These are phyloP conservation scores for Epichloe aotearoae DNA, from an alignment of 2,329 filamentous ascomycete genomes.

Conservation along the genomic window DNA sequence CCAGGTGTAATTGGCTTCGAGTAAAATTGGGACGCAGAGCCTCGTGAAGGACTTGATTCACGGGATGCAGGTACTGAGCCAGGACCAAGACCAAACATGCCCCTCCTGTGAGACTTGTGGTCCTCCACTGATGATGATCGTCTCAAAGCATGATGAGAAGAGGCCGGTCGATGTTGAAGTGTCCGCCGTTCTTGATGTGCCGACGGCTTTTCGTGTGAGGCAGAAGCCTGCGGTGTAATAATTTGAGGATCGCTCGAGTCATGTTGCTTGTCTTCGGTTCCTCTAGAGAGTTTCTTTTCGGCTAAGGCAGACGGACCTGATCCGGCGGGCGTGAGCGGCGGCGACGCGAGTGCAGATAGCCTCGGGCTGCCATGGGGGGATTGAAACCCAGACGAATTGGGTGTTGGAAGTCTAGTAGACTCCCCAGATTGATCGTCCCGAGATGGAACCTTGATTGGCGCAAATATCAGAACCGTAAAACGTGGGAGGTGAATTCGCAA, in stretches of 20 bases:
- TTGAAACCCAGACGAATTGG: constrained; percentile 48
- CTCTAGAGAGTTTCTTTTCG: constrained; percentile 17
- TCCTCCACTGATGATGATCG: constrained; percentile 28
- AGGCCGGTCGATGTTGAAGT: constrained; percentile 28
- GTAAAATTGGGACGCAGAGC: constrained; percentile 49
- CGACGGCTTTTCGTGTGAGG: constrained; percentile 37
- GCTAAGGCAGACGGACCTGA: constrained; percentile 34
- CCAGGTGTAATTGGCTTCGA: constrained; percentile 66
- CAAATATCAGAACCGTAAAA: neutral
- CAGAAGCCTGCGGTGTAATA: constrained; percentile 57
- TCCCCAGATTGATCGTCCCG: constrained; percentile 46
- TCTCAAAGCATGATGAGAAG: constrained; percentile 28
- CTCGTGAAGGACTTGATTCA: constrained; percentile 51
- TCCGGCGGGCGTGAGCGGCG: constrained; percentile 76
- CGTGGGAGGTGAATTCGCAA: neutral
- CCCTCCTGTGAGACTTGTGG: constrained; percentile 34
- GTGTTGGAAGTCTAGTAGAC: constrained; percentile 50
- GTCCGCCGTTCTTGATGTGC: constrained; percentile 27
- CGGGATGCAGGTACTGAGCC: constrained; percentile 45
- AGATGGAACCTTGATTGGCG: constrained; percentile 36
- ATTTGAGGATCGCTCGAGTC: constrained; percentile 28
- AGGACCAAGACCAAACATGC: constrained; percentile 38
- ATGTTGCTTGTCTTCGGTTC: constrained; percentile 25
- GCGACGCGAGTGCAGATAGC: constrained; percentile 64
- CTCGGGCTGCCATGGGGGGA: constrained; percentile 55